Conservation (phyloP, 176 grass and related monocot species). For the Triticum aestivum region DNA sequence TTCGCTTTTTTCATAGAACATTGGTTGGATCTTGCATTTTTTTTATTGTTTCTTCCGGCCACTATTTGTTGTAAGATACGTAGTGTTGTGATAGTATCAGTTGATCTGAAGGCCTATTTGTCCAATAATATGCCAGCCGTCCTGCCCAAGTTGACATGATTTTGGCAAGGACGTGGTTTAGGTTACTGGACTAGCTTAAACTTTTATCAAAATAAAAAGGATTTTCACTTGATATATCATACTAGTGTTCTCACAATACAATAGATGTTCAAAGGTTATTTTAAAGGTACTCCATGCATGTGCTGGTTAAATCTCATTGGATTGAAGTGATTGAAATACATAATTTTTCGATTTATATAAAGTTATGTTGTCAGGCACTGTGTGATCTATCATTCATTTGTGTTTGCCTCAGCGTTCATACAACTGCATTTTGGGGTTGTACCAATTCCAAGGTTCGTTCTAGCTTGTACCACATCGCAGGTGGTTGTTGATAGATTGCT, state of each 20-base stretch:
- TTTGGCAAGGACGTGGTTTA: not conserved
- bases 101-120: not conserved
- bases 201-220: not conserved
- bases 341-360: not conserved
- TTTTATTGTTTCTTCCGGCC: not conserved
- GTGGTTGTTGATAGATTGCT: not conserved
- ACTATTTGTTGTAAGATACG: not conserved
- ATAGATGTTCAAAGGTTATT: too few relatives aligned
- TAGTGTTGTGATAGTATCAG: not conserved
- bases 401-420: not conserved
- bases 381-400: not conserved
- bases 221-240: not conserved
- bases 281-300: not conserved
- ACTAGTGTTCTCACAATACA: too few relatives aligned
- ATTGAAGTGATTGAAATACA: not conserved
- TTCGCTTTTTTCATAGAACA: not conserved
- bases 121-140: not conserved
- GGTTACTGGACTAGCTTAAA: not conserved
- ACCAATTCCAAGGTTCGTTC: not conserved
- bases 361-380: not conserved
- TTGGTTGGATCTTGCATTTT: not conserved
- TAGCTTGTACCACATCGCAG: not conserved
- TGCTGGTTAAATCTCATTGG: not conserved
- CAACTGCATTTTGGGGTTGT: not conserved
- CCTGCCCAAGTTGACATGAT: not conserved